Conservation (phyloP, 352 stramenopile genomes). For the Pythium graminicola region DNA sequence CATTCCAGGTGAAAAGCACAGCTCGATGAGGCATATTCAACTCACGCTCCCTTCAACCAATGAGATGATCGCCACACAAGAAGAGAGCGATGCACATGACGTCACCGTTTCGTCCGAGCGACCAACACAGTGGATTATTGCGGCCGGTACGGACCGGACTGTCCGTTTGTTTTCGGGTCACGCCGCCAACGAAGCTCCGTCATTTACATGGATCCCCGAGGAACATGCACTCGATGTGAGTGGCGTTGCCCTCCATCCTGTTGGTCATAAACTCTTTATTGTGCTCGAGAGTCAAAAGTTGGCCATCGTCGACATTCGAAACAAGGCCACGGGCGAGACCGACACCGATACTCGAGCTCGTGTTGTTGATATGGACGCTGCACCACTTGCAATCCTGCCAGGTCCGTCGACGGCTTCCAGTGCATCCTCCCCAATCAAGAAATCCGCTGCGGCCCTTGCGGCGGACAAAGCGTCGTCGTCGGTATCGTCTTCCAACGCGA, state of each 20-base stretch:
- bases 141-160: constrained; percentile 59
- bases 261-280: constrained; percentile 44
- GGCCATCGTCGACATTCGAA: constrained; percentile 38
- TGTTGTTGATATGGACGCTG: constrained; percentile 28
- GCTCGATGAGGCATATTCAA: constrained; percentile 2
- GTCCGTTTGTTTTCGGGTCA: constrained; percentile 51
- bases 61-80: neutral
- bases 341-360: constrained; percentile 6
- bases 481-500: neutral
- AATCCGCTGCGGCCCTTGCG: neutral
- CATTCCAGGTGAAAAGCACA: constrained; percentile 19
- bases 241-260: constrained; percentile 50
- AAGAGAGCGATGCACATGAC: neutral
- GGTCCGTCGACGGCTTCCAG: too few species aligned
- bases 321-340: neutral
- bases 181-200: constrained; percentile 41
- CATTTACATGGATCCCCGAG: constrained; percentile 68
- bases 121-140: constrained; percentile 40
- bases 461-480: neutral
- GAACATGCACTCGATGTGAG: constrained; percentile 52
- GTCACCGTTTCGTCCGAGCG: neutral
- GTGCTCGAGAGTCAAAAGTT: constrained; percentile 53
- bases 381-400: neutral
- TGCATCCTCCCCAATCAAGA: neutral
- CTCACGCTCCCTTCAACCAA: constrained; percentile 2